Percentiles rank a stretch among this genome's conserved stretches.
These are phyloP conservation scores for Xerocomellus dryophilus DNA, from an alignment of 768 basidiomycete species.

Conservation along the genomic window DNA sequence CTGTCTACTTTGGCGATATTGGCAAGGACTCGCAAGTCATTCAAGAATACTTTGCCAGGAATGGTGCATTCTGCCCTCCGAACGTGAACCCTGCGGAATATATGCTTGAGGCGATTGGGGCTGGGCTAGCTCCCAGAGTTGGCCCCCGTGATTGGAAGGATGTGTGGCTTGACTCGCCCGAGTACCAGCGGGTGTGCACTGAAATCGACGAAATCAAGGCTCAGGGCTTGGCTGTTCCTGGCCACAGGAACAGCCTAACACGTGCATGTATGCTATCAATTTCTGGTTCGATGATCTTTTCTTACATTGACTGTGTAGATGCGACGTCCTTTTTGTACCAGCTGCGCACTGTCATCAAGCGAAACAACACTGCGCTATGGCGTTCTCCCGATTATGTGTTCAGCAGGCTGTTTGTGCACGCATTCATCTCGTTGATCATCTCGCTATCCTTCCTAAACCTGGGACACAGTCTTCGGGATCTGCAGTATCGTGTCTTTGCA, in stretches of 20 bases:
- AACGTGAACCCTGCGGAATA: constrained; percentile 80
- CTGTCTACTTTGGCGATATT: constrained; percentile 92
- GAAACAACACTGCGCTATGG: constrained; percentile 75
- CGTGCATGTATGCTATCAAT: constrained; percentile 44
- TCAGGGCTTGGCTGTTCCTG: constrained; percentile 44
- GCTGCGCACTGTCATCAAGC: constrained; percentile 58
- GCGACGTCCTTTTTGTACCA: constrained; percentile 78
- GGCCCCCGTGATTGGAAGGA: constrained; percentile 85
- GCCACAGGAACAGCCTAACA: constrained; percentile 38
- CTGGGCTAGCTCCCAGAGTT: constrained; percentile 68
- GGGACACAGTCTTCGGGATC: constrained; percentile 56
- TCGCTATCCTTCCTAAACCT: constrained; percentile 79
- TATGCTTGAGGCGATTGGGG: constrained; percentile 85
- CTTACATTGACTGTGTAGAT: constrained; percentile 38
- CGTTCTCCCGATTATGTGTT: constrained; percentile 84
- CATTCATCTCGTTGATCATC: constrained; percentile 66
- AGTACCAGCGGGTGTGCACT: constrained; percentile 41
- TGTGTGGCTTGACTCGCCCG: constrained; percentile 74
- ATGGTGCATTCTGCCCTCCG: constrained; percentile 68
- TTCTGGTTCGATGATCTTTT: background rate
- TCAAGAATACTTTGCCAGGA: constrained; percentile 69
- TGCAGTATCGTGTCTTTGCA: constrained; percentile 80
- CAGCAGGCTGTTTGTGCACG: constrained; percentile 74
- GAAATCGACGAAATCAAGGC: constrained; percentile 49
- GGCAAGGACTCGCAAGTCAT: constrained; percentile 68